phyloP scores from a whole-genome alignment of 208 protist species.

The Trypanosoma mega region DNA sequence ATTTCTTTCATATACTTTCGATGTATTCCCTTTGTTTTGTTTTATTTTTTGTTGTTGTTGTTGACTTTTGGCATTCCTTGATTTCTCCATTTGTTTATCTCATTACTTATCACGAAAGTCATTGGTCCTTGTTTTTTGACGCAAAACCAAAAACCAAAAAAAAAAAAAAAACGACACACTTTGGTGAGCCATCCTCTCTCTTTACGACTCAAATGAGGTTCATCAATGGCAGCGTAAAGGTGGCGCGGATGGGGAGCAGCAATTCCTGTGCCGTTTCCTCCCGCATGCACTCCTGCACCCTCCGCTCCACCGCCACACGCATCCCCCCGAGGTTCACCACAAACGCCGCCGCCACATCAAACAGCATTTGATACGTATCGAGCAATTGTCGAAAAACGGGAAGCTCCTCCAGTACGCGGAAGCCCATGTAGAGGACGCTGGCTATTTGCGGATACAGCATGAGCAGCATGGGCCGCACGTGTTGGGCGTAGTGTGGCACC shows the following conservation, averaged over 20 bases:
- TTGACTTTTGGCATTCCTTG: too few species aligned
- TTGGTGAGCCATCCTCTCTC: too few species aligned
- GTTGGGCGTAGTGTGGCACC: conserved; percentile 80
- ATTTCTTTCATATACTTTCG: too few species aligned
- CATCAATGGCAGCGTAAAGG: conserved; percentile 58
- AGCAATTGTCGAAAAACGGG: conserved; percentile 59
- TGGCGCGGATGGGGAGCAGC: conserved; percentile 40
- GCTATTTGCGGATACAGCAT: conserved; percentile 66
- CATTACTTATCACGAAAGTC: too few species aligned
- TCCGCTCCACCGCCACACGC: conserved; percentile 49
- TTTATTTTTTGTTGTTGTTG: too few species aligned
- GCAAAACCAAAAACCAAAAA: conserved; percentile 1
- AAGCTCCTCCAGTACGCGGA: conserved; percentile 63
- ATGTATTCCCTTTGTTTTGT: too few species aligned
- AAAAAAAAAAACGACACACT: not conserved
- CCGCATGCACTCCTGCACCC: conserved; percentile 45
- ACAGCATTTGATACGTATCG: conserved; percentile 57
- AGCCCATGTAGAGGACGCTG: conserved; percentile 65
- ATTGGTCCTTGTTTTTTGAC: too few species aligned
- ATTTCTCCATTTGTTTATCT: too few species aligned
- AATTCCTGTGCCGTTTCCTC: conserved; percentile 51
- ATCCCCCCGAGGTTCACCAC: conserved; percentile 61
- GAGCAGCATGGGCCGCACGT: conserved; percentile 76
- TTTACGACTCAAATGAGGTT: conserved; percentile 42
- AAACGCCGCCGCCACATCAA: conserved; percentile 74